These are phyloP conservation scores for Coemansia furcata DNA, from an alignment of 192 early-diverging fungal genomes.

Conservation along the genomic window DNA sequence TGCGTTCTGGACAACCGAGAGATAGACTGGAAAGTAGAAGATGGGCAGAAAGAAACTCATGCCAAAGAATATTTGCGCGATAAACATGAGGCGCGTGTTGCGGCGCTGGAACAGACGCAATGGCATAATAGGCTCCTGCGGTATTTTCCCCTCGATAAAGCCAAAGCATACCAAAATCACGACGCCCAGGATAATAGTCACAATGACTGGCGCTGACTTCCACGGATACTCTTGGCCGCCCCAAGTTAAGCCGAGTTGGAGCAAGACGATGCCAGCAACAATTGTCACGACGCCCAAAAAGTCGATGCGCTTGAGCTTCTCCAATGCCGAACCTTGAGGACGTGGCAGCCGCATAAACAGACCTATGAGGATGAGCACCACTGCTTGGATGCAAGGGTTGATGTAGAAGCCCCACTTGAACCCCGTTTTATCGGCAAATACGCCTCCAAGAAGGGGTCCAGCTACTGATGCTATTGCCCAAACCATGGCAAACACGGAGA, in stretches of 20 bases:
- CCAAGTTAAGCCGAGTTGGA: constrained; percentile 71
- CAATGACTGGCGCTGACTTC: constrained; percentile 54
- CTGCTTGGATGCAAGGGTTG: constrained; percentile 46
- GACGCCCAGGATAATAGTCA: constrained; percentile 34
- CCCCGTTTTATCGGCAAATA: constrained; percentile 56
- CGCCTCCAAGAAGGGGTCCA: constrained; percentile 60
- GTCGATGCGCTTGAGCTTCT: constrained; percentile 67
- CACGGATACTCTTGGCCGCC: constrained; percentile 65
- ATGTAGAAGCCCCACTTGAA: constrained; percentile 63
- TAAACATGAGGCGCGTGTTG: constrained; percentile 27
- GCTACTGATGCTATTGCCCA: constrained; percentile 59
- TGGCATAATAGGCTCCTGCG: constrained; percentile 66
- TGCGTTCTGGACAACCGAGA: constrained; percentile 61
- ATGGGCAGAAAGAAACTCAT: constrained; percentile 36
- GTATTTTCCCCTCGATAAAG: constrained; percentile 59
- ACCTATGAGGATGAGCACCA: constrained; percentile 46
- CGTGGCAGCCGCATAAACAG: constrained; percentile 45
- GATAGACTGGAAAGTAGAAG: constrained; percentile 65
- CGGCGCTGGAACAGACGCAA: constrained; percentile 57
- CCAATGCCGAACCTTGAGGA: constrained; percentile 21
- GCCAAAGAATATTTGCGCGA: constrained; percentile 32
- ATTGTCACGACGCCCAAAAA: constrained; percentile 60
- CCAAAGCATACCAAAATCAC: constrained; percentile 49
- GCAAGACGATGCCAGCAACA: constrained; percentile 56
- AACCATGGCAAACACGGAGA: constrained; percentile 55